Evolutionary conservation across 352 stramenopile species (phyloP).

Genomic region (Phytophthora melonis): DNA sequence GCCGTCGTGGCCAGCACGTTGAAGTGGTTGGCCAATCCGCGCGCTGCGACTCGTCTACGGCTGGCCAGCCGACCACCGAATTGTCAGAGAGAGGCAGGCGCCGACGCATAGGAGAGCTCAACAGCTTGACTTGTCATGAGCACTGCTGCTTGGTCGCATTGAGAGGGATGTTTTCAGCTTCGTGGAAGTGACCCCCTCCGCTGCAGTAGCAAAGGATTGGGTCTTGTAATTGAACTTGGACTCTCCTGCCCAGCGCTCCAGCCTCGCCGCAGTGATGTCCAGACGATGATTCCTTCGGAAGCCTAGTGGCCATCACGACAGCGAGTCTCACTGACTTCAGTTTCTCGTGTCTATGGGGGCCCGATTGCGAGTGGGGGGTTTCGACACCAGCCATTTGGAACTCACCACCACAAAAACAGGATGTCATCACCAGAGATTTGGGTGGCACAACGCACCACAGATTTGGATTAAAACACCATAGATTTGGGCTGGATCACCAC

Average conservation of each 20-base stretch:
- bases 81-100: background rate
- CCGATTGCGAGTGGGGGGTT: too few species aligned
- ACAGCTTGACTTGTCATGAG: background rate
- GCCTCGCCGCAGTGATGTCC: background rate
- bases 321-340: background rate
- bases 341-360: too few species aligned
- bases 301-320: background rate
- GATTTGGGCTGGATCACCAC: too few species aligned
- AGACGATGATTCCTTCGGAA: background rate
- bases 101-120: background rate
- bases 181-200: background rate
- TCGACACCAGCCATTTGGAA: too few species aligned
- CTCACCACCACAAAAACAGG: too few species aligned
- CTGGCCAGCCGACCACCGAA: background rate
- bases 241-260: too few species aligned
- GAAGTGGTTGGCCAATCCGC: constrained; percentile 1
- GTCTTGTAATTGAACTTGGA: background rate
- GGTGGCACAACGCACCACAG: too few species aligned
- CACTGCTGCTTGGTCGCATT: background rate
- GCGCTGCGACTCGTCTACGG: constrained; percentile 2
- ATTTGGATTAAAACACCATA: too few species aligned
- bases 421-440: too few species aligned
- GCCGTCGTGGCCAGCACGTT: background rate
- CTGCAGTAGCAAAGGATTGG: background rate
- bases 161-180: background rate